Conservation (phyloP, 2,329 filamentous ascomycete genomes). For the Talaromyces sp. region DNA sequence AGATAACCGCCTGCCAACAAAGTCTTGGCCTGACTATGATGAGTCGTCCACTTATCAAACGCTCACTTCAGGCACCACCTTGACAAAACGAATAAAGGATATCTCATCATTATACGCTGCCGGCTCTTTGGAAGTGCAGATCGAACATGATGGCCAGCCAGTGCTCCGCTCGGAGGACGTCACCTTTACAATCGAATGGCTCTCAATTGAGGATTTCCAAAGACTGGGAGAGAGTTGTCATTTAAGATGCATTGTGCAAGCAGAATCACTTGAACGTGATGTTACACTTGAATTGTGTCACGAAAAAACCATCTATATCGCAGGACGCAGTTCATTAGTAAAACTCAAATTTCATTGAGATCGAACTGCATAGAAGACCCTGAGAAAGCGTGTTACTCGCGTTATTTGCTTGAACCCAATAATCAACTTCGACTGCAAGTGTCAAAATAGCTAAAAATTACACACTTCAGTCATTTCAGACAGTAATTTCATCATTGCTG, state of each 20-base stretch:
- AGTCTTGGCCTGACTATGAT: not conserved
- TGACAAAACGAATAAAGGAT: constrained; percentile 5
- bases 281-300: constrained; percentile 7
- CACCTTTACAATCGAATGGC: constrained; percentile 3
- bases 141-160: constrained; percentile 8
- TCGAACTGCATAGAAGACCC: not conserved
- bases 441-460: not conserved
- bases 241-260: constrained; percentile 7
- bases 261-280: not conserved
- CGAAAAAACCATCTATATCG: constrained; percentile 10
- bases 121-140: constrained; percentile 9
- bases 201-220: constrained; percentile 1
- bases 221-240: constrained; percentile 6
- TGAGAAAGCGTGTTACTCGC: not conserved
- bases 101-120: not conserved
- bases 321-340: not conserved
- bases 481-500: not conserved
- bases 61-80: not conserved
- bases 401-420: not conserved
- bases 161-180: not conserved
- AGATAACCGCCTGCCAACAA: not conserved
- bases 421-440: not conserved
- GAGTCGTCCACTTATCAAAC: not conserved
- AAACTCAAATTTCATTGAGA: constrained; percentile 1
- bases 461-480: not conserved